Evolutionary conservation across 495 filamentous ascomycete genomes (phyloP), one percentile per base, ranked within the genome.

Genomic region (Penicillium macrosclerotiorum): DNA sequence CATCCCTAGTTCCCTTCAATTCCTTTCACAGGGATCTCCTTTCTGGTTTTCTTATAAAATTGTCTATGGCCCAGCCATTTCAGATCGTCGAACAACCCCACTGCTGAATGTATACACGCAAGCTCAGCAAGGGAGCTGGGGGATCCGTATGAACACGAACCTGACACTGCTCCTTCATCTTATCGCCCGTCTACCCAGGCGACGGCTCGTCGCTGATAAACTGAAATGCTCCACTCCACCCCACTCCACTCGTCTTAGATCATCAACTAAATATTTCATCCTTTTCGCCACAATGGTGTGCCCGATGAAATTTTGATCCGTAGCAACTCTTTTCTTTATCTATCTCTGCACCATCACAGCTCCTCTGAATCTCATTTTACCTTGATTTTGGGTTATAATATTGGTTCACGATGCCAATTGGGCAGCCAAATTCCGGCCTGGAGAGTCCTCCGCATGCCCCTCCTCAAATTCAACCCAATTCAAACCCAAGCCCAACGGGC

Each of bases 201-300:
- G 25, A 30, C 41, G 36, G 30, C 33, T 30, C 31, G 33, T 42
- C 20, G 11, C 42, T 35, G 8, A 36, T 45, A 39, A 49, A 47
- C 26, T 16, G 45, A 40, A 14, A 11, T 16, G 46, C 42, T 49
- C 37, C 46, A 44, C 51, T 25, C 14, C 0, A 1, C 16, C 20
- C 14, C 30, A 37, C 40, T 45, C 44, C 44, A 48, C 40, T 45
- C 32, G 38, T 24, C 30, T 42, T 33, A 42, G 47, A 55, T 51
- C 47, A 39, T 43, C 47, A 31, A 30, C 31, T 23, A 49, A 47
- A 42, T 43, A 55, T 51, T 55, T 44, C 23, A 36, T 22, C 20
- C 31, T 22, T 42, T 54, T 55, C 47, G 52, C 52, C 52, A 55
- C 47, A 30, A 54, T 45, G 45, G 34, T 49, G 49, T 48, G 40